phyloP scores from a whole-genome alignment of 2,329 filamentous ascomycete genomes.

The Cordyceps cicadae region DNA sequence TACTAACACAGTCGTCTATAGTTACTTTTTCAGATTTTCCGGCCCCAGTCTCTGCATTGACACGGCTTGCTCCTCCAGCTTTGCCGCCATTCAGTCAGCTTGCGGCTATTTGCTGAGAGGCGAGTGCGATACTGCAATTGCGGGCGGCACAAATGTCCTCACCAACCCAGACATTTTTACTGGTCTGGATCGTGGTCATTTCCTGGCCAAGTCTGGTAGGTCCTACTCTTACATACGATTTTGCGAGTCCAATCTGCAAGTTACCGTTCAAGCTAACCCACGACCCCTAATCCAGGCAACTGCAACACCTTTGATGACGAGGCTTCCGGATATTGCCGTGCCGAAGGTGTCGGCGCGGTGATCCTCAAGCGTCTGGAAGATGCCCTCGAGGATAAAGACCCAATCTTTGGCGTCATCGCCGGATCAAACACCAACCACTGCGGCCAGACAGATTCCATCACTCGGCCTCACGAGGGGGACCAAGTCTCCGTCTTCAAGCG shows the following conservation, averaged over 20 bases:
- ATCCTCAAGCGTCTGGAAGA: slow-evolving; percentile 74
- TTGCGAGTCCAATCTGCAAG: background rate
- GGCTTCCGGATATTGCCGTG: slow-evolving; percentile 76
- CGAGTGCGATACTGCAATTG: slow-evolving; percentile 73
- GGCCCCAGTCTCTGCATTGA: slow-evolving; percentile 35
- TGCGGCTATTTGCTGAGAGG: slow-evolving; percentile 48
- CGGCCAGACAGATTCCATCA: slow-evolving; percentile 73
- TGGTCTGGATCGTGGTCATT: slow-evolving; percentile 66
- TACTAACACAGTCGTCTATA: slow-evolving; percentile 23
- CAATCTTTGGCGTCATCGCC: slow-evolving; percentile 65
- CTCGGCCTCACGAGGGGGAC: slow-evolving; percentile 69
- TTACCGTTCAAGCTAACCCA: background rate
- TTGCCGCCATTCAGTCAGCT: slow-evolving; percentile 26
- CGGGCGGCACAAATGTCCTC: slow-evolving; percentile 65
- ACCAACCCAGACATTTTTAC: slow-evolving; percentile 75
- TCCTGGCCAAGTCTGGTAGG: slow-evolving; percentile 47
- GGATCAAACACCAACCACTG: slow-evolving; percentile 75
- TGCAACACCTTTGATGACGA: slow-evolving; percentile 69
- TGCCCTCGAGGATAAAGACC: slow-evolving; percentile 69
- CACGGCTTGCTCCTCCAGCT: slow-evolving; percentile 28
- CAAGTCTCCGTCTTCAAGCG: slow-evolving; percentile 64
- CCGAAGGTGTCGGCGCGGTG: slow-evolving; percentile 65
- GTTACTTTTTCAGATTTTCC: slow-evolving; percentile 48
- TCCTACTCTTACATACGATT: background rate
- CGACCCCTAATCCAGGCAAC: background rate